Evolutionary conservation across 768 basidiomycete genomes (phyloP), one percentile per base, ranked within the genome.

Genomic region (Xerocomellus amylosporus): DNA sequence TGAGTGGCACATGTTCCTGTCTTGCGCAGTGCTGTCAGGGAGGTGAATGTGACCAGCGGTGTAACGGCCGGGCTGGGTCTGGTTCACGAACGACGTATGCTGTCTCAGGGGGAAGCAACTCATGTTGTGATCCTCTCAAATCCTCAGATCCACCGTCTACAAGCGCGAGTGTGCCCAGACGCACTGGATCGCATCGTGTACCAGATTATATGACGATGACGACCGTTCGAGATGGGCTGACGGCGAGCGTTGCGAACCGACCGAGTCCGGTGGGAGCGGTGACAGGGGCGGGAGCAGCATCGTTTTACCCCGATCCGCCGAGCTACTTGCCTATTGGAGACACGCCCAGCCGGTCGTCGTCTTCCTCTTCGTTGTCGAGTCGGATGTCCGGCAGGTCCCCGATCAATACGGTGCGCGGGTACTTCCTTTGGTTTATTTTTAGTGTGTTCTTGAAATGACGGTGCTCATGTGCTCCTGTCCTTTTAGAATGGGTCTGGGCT

Each of bases 131-230:
- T 24, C 6, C 52, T 9, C 33, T 53, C 39, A 63, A 62, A 50
- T 20, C 53, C 19, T 42, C 49, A 6, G 61, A 61, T 13, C 48
- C 54, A n/a, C 17, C 60, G 46, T 20, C 58, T 7, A 24, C 52
- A 17, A 54, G 39, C 33, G 7, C 54, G n/a, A 59, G 4, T 22
- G 34, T 42, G 5, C 13, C 58, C 14, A 54, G 58, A 33, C 64
- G 64, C 9, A 40, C 53, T n/a, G 53, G 56, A 31, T 56, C 68
- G 2, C 51, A 61, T 13, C 69, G 69, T 33, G 46, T 72, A 17
- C 69, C 69, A 1, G 69, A 70, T 34, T 70, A 69, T 8, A 70
- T 72, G 69, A 46, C 64, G 12, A 70, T 72, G 69, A 70, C 70
- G 6, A 46, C 55, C 13, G 59, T 70, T 9, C 62, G 63, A n/a